These are phyloP conservation scores for Boletus holoroseus DNA, from an alignment of 1,284 basidiomycete species.

Conservation along the genomic window DNA sequence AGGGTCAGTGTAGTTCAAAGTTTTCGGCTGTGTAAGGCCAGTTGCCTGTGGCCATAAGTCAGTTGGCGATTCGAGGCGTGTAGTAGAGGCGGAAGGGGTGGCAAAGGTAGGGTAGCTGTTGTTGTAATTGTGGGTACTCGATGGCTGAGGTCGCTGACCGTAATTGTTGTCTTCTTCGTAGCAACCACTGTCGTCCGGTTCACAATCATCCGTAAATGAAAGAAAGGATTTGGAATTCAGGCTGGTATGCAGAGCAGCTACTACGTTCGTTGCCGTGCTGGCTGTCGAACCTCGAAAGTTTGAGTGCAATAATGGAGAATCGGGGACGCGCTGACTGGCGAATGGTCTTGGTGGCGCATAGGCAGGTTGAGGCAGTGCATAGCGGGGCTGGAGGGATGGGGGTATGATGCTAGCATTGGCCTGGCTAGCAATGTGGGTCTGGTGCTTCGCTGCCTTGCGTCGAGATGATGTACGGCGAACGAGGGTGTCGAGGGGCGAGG, in stretches of 20 bases:
- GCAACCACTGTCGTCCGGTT: constrained; percentile 13
- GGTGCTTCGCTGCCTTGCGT: constrained; percentile 18
- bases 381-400: constrained; percentile 12
- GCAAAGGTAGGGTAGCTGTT: neutral
- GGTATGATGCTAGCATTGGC: constrained; percentile 1
- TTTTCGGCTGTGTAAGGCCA: constrained; percentile 3
- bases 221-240: constrained; percentile 28
- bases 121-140: constrained; percentile 2
- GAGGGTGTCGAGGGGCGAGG: constrained; percentile 42
- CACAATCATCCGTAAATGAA: constrained; percentile 23
- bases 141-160: constrained; percentile 6
- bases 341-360: constrained; percentile 9
- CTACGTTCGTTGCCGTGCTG: constrained; percentile 41
- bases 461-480: constrained; percentile 39
- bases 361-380: neutral
- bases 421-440: neutral
- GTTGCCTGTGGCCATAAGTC: constrained; percentile 19
- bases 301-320: constrained; percentile 60
- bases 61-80: neutral
- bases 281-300: constrained; percentile 53
- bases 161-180: constrained; percentile 12
- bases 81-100: constrained; percentile 2
- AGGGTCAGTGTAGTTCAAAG: constrained; percentile 5
- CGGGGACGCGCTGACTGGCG: constrained; percentile 27
- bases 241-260: constrained; percentile 25